These are phyloP conservation scores for Colletotrichum sp. DNA, from an alignment of 2,329 filamentous ascomycete genomes.

Conservation along the genomic window DNA sequence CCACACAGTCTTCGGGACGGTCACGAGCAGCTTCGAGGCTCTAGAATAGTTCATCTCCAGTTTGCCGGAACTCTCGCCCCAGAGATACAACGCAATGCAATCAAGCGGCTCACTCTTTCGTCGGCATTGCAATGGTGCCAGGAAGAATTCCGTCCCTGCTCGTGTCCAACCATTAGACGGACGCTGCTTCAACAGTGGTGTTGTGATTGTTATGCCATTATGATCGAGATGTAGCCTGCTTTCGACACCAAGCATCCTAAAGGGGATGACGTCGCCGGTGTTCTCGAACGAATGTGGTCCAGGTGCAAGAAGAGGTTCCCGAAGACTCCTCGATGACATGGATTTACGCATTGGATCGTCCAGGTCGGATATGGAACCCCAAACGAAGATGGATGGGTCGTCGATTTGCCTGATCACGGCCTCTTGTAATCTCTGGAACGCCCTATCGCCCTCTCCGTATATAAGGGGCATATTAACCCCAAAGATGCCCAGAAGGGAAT, in stretches of 20 bases:
- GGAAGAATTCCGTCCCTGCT: background rate
- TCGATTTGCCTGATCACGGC: background rate
- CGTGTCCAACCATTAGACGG: background rate
- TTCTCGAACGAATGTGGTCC: background rate
- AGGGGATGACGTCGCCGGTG: background rate
- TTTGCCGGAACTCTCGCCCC: background rate
- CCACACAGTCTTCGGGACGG: background rate
- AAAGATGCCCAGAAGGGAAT: constrained; percentile 31
- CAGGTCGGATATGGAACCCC: background rate
- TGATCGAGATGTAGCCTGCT: background rate
- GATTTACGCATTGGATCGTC: background rate
- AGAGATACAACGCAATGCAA: background rate
- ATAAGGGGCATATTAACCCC: constrained; percentile 25
- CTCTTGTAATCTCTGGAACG: constrained; percentile 24
- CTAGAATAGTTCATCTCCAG: background rate
- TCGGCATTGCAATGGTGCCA: background rate
- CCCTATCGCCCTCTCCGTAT: constrained; percentile 13
- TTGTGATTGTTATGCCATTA: background rate
- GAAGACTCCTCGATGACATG: fast-evolving
- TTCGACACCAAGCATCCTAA: background rate
- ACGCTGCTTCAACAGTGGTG: background rate
- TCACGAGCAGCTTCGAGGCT: background rate
- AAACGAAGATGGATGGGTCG: background rate
- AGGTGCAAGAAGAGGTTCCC: background rate
- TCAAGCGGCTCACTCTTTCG: background rate